phyloP scores from a whole-genome alignment of 805 yeast species.

The Metschnikowia picachoensis region DNA sequence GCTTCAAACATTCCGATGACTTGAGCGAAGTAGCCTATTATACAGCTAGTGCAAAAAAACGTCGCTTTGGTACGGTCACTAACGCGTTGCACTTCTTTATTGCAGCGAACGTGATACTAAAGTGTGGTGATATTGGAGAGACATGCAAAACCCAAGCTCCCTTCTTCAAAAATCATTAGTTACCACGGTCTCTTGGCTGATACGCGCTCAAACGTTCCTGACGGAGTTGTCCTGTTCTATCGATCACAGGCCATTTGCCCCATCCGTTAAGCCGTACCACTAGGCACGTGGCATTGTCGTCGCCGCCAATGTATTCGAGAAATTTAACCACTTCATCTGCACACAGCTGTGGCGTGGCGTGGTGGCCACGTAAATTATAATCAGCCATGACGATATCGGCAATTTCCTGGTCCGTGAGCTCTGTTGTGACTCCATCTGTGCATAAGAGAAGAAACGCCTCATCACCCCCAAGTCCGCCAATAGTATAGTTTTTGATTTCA shows the following conservation, averaged over 20 bases:
- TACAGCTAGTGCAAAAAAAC: neutral
- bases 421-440: conserved; percentile 84
- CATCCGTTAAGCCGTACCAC: conserved; percentile 81
- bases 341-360: conserved; percentile 80
- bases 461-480: conserved; percentile 65
- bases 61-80: no score
- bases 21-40: no score
- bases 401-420: conserved; percentile 83
- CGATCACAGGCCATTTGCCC: conserved; percentile 88
- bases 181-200: conserved; percentile 25
- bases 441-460: conserved; percentile 82
- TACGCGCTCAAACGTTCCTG: conserved; percentile 61
- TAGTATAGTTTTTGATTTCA: conserved; percentile 33
- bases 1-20: no score
- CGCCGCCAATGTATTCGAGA: conserved; percentile 83
- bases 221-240: conserved; percentile 77
- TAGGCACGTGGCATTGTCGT: conserved; percentile 93
- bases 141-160: neutral
- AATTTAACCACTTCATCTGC: conserved; percentile 82
- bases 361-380: conserved; percentile 57
- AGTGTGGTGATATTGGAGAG: no score
- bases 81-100: no score
- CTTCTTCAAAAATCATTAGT: neutral
- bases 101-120: no score
- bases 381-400: conserved; percentile 81